Evolutionary conservation across 768 basidiomycete genomes (phyloP).

Genomic region (Cystofilobasidium ferigula): DNA sequence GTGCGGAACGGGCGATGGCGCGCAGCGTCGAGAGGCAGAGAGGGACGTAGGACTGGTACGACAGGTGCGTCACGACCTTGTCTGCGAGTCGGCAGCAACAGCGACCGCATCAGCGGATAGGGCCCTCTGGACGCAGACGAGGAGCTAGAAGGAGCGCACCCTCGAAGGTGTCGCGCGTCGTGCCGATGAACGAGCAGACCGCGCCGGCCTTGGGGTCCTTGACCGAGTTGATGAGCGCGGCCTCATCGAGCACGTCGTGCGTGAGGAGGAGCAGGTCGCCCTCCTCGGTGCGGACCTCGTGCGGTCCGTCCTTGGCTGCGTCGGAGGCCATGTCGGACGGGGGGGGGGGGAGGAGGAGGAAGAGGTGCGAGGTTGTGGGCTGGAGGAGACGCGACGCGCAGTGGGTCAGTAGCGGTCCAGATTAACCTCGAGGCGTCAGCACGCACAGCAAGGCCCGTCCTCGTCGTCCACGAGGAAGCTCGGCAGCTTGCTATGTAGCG

Average conservation of each 20-base stretch:
- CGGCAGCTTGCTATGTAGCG: too few species aligned
- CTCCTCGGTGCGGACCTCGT: slow-evolving; percentile 27
- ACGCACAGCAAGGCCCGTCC: too few species aligned
- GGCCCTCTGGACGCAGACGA: too few species aligned
- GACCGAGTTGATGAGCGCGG: slow-evolving; percentile 53
- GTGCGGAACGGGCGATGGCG: not conserved
- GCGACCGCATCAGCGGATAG: not conserved
- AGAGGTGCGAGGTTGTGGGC: too few species aligned
- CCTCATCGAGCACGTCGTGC: slow-evolving; percentile 49
- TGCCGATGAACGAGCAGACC: slow-evolving; percentile 66
- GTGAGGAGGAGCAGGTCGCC: slow-evolving; percentile 52
- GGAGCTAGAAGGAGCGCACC: slow-evolving; percentile 42
- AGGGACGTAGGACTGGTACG: slow-evolving; percentile 23
- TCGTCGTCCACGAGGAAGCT: too few species aligned
- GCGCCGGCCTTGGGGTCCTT: slow-evolving; percentile 58
- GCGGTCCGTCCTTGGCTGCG: not conserved
- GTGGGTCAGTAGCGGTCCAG: too few species aligned
- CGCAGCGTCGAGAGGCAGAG: slow-evolving; percentile 17
- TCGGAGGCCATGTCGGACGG: not conserved
- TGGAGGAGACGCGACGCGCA: too few species aligned
- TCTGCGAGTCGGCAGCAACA: slow-evolving; percentile 8
- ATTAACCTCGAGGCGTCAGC: too few species aligned
- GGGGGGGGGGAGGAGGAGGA: not conserved
- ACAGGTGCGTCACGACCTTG: slow-evolving; percentile 22
- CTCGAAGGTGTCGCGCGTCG: slow-evolving; percentile 74